Evolutionary conservation across 2,329 filamentous ascomycete genomes (phyloP), one percentile per base, ranked within the genome.

Genomic region (Helicocarpus griseus): DNA sequence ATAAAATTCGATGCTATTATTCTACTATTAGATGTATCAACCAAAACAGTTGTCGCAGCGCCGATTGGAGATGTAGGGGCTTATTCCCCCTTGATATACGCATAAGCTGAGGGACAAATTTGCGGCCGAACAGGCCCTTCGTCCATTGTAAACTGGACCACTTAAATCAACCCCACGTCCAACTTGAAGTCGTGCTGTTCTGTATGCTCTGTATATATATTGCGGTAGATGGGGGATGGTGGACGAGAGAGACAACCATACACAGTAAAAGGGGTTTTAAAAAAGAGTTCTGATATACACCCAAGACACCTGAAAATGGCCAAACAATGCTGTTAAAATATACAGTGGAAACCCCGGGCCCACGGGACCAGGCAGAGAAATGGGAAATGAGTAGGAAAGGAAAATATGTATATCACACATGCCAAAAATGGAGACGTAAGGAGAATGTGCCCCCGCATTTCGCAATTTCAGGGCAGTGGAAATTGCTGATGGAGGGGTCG

Each of bases 261-360:
- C 41, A 44, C n/a, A 44, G 19, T 44, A 28, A 24, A 44, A 26
- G n/a, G 26, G 41, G n/a, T n/a, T n/a, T n/a, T n/a, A 44, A 31
- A 44, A 28, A 24, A 41, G 26, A 14, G 24, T 19, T 44, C n/a
- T 28, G 26, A n/a, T 44, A 36, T 47, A 36, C 44, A 24, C 44
- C 44, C 24, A 36, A 26, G 44, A 47, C 44, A 24, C 29, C 44
- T 47, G 26, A 47, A 47, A 47, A 47, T 47, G 44, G 44, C 31
- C 31, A 26, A 19, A 36, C 29, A 47, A 47, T 47, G 44, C 31
- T 47, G 31, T 21, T 36, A 47, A 47, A 47, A 47, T 47, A 29
- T 36, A 47, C 44, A 47, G 41, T 31, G 40, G 29, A 44, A 24
- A 31, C 29, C n/a, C n/a, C 41, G 6, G 17, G 14, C 21, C 13